phyloP scores from a whole-genome alignment of 2,329 filamentous ascomycete genomes.

The Zasmidium angulare region DNA sequence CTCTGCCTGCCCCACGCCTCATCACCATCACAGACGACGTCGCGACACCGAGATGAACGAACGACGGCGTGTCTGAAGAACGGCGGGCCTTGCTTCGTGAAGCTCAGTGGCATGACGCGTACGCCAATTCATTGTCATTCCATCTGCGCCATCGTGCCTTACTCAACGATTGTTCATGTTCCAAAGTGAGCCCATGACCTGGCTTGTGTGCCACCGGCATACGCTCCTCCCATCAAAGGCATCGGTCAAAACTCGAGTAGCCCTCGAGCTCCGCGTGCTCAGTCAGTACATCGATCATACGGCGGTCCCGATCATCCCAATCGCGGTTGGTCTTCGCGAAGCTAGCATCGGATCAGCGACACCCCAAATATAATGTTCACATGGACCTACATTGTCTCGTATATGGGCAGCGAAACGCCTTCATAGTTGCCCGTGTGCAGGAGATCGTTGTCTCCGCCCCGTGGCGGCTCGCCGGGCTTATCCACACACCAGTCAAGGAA shows the following conservation, averaged over 20 bases:
- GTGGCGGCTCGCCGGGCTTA: neutral
- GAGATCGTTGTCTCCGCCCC: conserved; percentile 10
- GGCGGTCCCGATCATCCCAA: conserved; percentile 16
- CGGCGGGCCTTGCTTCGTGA: too few species aligned
- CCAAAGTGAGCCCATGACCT: too few species aligned
- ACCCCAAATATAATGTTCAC: neutral
- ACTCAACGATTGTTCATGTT: too few species aligned
- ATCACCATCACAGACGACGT: too few species aligned
- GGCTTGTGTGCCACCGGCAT: too few species aligned
- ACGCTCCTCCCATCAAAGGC: neutral
- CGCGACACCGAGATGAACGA: too few species aligned
- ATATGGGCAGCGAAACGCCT: conserved; percentile 14
- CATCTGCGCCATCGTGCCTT: too few species aligned
- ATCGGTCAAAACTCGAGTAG: conserved; percentile 21
- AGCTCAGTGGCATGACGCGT: too few species aligned
- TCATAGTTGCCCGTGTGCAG: conserved; percentile 11
- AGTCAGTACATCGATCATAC: conserved; percentile 15
- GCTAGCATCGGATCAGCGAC: conserved; percentile 1
- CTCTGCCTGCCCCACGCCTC: too few species aligned
- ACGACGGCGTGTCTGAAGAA: too few species aligned
- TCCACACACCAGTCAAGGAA: conserved; percentile 22
- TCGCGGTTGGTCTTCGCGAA: conserved; percentile 19
- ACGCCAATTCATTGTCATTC: too few species aligned
- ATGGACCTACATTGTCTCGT: conserved; percentile 22
- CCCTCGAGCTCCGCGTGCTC: conserved; percentile 14